Base-by-base conservation (phyloP, 768 basidiomycete genomes). In the Floccularia luteovirens region DNA sequence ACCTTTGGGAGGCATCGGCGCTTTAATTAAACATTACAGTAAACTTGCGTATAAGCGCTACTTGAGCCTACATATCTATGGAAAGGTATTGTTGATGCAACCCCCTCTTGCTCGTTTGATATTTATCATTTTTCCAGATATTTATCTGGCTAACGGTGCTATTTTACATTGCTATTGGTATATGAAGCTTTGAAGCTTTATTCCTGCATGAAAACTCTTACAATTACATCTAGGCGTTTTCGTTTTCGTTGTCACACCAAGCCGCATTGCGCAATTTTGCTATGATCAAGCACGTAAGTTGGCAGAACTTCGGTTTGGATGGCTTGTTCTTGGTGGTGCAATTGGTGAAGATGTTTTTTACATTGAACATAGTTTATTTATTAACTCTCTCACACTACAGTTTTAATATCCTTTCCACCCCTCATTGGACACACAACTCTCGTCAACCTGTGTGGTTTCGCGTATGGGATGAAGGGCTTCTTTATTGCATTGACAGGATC, bases 401-500 rank as follows among this genome's bases (percentile, higher is more conserved):
- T 71, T 14, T 44, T 68, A 16, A 61, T 69, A 22, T 78, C 72
- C 11, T 74, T 79, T 48, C 80, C 75, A 14, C 82, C 75, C 12
- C 54, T 78, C 45, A 65, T 82, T 39, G 86, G 86, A 1, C 79
- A 82, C 55, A 80, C 80, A 0, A 82, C 83, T 0, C 58, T 71
- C 16, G 58, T 77, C 21, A 78, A 81, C 10, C 55, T 92, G 5
- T 82, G 79, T 49, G 90, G 90, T 1, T 91, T 90, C 58, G 82
- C 86, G 1, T 91, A 86, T 50, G 89, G 90, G 32, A 70, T 87
- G 63, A 71, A 71, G 42, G 90, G 90, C 0, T 82, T 85, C 60
- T 69, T 67, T 46, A 71, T 90, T 43, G 77, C 79, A 2, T 71
- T 74, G 0, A 56, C 60, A 11, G 79, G 67, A 1, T 83, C 84